Conservation (phyloP, 1,284 basidiomycete species). For the Meira miltonrushii region DNA sequence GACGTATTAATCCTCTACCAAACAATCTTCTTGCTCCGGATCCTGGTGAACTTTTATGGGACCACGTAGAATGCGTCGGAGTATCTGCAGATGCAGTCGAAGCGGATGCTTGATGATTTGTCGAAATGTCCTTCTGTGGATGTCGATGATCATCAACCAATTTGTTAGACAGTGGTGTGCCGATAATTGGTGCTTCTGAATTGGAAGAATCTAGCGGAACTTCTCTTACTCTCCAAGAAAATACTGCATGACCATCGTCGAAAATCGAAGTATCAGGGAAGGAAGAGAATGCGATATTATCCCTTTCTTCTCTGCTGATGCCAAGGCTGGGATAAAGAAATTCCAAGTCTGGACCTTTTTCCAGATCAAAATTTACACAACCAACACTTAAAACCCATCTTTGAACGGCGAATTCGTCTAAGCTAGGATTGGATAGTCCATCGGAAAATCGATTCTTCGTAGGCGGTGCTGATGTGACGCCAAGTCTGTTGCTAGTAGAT, state of each 20-base stretch:
- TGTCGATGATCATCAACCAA: too few relatives aligned
- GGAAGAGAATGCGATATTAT: constrained; percentile 87
- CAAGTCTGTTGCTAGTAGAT: not conserved
- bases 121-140: not conserved
- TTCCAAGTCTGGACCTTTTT: constrained; percentile 72
- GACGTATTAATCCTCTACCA: not conserved
- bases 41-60: not conserved
- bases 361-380: constrained; percentile 47
- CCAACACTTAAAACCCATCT: constrained; percentile 48
- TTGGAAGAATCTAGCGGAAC: constrained; percentile 31
- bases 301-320: constrained; percentile 65
- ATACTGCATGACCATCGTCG: constrained; percentile 40
- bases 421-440: not conserved
- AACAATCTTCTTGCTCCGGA: too few relatives aligned
- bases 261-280: constrained; percentile 73
- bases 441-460: not conserved
- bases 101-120: not conserved
- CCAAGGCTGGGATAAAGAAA: constrained; percentile 64
- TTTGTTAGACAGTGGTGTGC: not conserved
- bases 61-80: not conserved
- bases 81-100: not conserved
- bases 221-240: constrained; percentile 48
- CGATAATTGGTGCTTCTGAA: constrained; percentile 12
- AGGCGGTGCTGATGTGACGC: not conserved
- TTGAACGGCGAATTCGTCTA: constrained; percentile 23